These are phyloP conservation scores for Aspergillus sp. DNA, from an alignment of 2,329 filamentous ascomycete species.

Conservation along the genomic window DNA sequence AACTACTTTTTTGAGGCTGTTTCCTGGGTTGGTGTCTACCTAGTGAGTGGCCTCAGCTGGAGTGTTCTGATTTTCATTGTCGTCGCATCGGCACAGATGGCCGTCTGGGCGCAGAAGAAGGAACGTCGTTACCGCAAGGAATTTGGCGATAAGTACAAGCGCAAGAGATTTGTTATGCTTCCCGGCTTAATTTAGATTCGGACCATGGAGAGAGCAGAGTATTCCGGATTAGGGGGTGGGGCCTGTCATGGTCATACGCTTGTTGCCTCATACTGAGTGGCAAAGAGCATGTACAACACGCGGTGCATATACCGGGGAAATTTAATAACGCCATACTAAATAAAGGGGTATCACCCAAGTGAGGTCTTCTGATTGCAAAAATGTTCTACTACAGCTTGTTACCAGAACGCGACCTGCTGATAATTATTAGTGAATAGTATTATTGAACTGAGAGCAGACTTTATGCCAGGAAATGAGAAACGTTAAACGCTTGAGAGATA, in stretches of 20 bases:
- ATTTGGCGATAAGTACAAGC: slow-evolving; percentile 92
- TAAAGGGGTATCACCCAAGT: too few relatives aligned
- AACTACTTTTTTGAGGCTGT: slow-evolving; percentile 95
- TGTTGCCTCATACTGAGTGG: background rate
- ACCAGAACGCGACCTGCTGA: background rate
- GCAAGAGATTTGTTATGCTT: slow-evolving; percentile 82
- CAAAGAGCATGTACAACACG: background rate
- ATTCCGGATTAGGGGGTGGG: background rate
- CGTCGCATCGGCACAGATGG: slow-evolving; percentile 77
- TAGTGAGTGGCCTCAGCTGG: slow-evolving; percentile 74
- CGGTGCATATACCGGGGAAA: background rate
- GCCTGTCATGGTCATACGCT: background rate
- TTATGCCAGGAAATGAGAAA: slow-evolving; percentile 11
- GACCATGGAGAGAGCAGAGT: slow-evolving; percentile 20
- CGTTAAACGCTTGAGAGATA: background rate
- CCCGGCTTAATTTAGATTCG: slow-evolving; percentile 67
- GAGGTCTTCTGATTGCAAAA: background rate
- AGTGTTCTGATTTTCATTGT: slow-evolving; percentile 73
- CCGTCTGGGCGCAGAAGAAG: slow-evolving; percentile 84
- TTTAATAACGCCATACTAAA: background rate
- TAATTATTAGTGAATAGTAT: background rate
- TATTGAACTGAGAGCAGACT: slow-evolving; percentile 9
- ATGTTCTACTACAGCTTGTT: background rate
- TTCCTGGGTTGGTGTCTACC: slow-evolving; percentile 79
- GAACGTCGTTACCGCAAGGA: slow-evolving; percentile 86